Percentiles rank a stretch among this genome's conserved stretches.
phyloP scores from a whole-genome alignment of 2,329 filamentous ascomycete species.

The Venturia nashicola region DNA sequence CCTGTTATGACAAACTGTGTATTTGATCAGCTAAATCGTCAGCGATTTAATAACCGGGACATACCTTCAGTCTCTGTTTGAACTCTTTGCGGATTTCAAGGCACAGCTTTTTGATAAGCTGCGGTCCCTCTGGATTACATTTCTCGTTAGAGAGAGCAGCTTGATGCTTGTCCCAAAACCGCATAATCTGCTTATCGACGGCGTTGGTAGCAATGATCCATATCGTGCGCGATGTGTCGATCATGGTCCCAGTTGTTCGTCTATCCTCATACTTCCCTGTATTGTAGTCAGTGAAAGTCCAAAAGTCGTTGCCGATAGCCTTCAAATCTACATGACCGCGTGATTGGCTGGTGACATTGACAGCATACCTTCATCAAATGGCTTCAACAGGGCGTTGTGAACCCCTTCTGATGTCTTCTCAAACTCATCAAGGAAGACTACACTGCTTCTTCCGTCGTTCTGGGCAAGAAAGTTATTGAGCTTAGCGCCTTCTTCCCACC shows the following conservation, averaged over 20 bases:
- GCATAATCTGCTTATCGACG: constrained; percentile 26
- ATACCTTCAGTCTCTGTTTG: constrained; percentile 15
- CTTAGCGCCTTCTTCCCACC: constrained; percentile 24
- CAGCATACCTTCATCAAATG: constrained; percentile 30
- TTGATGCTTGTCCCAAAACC: constrained; percentile 24
- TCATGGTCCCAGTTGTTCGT: constrained; percentile 14
- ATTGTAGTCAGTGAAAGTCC: no score
- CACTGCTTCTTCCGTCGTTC: constrained; percentile 22
- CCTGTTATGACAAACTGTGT: constrained; percentile 23
- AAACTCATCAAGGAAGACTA: constrained; percentile 42
- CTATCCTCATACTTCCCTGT: constrained; percentile 27
- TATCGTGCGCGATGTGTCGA: constrained; percentile 20
- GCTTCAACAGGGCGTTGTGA: constrained; percentile 30
- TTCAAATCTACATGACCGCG: no score
- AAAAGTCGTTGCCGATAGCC: no score
- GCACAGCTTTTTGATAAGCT: constrained; percentile 15
- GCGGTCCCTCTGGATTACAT: constrained; percentile 8
- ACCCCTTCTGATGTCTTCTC: constrained; percentile 33
- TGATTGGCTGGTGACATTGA: not conserved
- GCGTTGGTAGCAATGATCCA: constrained; percentile 39
- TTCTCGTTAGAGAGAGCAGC: constrained; percentile 13
- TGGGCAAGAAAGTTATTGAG: constrained; percentile 36
- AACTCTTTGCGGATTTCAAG: constrained; percentile 17
- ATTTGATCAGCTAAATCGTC: not conserved
- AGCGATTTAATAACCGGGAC: not conserved